Evolutionary conservation across 2,329 filamentous ascomycete species (phyloP).

Genomic region (Dactylellina leptospora): DNA sequence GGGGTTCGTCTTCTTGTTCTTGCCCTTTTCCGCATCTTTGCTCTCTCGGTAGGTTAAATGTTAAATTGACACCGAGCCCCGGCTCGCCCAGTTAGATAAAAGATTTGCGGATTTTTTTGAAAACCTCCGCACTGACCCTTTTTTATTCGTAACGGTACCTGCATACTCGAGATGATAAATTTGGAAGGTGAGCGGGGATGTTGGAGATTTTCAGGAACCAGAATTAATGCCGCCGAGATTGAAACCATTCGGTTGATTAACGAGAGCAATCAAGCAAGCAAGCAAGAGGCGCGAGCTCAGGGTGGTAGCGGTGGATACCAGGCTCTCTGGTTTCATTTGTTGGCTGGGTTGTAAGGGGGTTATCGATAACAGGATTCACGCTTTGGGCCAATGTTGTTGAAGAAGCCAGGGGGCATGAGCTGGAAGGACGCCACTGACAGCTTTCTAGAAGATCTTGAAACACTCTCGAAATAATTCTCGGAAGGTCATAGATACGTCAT

Average conservation of each 20-base stretch:
- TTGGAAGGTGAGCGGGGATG: conserved; percentile 36
- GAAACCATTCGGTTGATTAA: conserved; percentile 29
- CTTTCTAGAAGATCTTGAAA: conserved; percentile 52
- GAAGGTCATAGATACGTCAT: conserved; percentile 30
- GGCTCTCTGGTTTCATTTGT: conserved; percentile 14
- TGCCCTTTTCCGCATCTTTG: conserved; percentile 12
- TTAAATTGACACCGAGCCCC: conserved; percentile 44
- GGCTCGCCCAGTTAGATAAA: conserved; percentile 10
- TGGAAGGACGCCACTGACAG: conserved; percentile 21
- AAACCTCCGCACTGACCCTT: conserved; percentile 42
- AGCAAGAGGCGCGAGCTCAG: neutral
- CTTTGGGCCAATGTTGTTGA: neutral
- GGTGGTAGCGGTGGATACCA: conserved; percentile 1
- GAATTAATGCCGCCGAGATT: conserved; percentile 22
- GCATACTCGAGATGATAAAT: conserved; percentile 47
- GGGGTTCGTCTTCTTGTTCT: conserved; percentile 7
- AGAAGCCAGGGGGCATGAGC: neutral
- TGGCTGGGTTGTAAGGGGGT: neutral
- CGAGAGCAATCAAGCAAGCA: too few species aligned
- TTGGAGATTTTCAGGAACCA: conserved; percentile 39
- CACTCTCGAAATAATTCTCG: conserved; percentile 20
- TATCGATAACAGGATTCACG: conserved; percentile 30
- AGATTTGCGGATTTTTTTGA: conserved; percentile 7
- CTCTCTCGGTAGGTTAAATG: conserved; percentile 41
- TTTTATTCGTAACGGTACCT: conserved; percentile 49